Percentiles rank a stretch among this genome's conserved stretches.
phyloP scores from a whole-genome alignment of 345 rosid species.

The Cardiospermum halicacabum region DNA sequence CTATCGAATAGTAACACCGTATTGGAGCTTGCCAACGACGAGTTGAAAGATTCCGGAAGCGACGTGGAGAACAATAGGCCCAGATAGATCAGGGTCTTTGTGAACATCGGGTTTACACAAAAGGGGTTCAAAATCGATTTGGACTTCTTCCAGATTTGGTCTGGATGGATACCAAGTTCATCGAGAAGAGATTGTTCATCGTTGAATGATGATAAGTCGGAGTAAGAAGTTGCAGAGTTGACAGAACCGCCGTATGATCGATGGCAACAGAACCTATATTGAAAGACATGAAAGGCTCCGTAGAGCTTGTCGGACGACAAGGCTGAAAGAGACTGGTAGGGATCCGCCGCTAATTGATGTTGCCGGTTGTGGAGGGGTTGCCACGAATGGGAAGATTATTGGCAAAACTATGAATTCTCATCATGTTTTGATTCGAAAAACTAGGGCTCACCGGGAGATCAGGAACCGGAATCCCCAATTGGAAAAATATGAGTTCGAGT shows the following conservation, averaged over 20 bases:
- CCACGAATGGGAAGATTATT: slow-evolving; percentile 79
- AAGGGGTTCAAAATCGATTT: slow-evolving; percentile 77
- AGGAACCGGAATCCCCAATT: too few relatives aligned
- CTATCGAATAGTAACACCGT: slow-evolving; percentile 91
- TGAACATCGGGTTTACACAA: slow-evolving; percentile 64
- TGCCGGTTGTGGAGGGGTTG: slow-evolving; percentile 35
- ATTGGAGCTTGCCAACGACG: slow-evolving; percentile 88
- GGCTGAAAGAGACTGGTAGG: slow-evolving; percentile 83
- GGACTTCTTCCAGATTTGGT: slow-evolving; percentile 88
- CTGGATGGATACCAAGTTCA: too few relatives aligned
- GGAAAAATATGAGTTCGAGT: too few relatives aligned
- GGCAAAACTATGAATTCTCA: too few relatives aligned
- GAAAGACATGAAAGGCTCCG: too few relatives aligned
- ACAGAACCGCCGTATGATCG: too few relatives aligned
- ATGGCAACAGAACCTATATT: slow-evolving; percentile 85
- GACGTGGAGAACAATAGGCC: slow-evolving; percentile 74
- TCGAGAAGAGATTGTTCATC: too few relatives aligned
- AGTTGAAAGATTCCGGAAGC: slow-evolving; percentile 78
- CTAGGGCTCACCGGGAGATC: too few relatives aligned
- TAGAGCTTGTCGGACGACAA: too few relatives aligned
- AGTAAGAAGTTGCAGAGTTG: too few relatives aligned
- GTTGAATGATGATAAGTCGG: too few relatives aligned
- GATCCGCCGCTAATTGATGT: slow-evolving; percentile 65
- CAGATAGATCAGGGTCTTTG: slow-evolving; percentile 80
- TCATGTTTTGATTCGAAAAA: too few relatives aligned